Percentiles rank a stretch among this genome's conserved stretches.
These are phyloP conservation scores for Helenozyma baotianmanensis DNA, from an alignment of 805 yeast genomes.

Conservation along the genomic window DNA sequence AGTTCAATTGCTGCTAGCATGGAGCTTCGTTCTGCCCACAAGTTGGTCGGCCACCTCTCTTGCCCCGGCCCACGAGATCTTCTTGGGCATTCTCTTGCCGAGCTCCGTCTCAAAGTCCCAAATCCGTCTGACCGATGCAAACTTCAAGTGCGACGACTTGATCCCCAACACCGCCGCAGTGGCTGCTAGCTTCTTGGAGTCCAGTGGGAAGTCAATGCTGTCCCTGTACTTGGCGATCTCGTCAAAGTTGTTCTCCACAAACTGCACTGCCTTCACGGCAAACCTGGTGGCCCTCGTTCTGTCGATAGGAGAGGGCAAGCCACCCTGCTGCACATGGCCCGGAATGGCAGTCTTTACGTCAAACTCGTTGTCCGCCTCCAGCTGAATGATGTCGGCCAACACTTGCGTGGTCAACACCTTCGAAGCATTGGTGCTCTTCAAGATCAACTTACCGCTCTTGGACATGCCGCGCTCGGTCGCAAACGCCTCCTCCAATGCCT, in stretches of 20 bases:
- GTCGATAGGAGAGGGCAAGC: constrained; percentile 72
- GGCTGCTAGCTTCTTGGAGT: constrained; percentile 28
- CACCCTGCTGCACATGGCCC: constrained; percentile 86
- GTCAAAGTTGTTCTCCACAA: constrained; percentile 47
- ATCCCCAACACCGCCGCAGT: constrained; percentile 86
- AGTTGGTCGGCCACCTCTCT: constrained; percentile 80
- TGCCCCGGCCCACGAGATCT: constrained; percentile 73
- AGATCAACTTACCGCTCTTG: constrained; percentile 64
- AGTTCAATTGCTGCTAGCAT: no score
- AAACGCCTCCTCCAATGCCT: constrained; percentile 54
- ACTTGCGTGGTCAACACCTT: constrained; percentile 63
- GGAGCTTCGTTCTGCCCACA: constrained; percentile 56
- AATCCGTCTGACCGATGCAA: constrained; percentile 67
- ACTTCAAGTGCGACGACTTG: constrained; percentile 68
- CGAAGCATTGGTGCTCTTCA: constrained; percentile 65
- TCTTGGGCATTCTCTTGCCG: constrained; percentile 79
- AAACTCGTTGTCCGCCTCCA: constrained; percentile 59
- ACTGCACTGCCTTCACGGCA: constrained; percentile 65
- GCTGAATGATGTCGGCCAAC: constrained; percentile 66
- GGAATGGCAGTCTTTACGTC: constrained; percentile 80
- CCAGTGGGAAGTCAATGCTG: constrained; percentile 28
- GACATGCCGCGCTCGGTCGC: constrained; percentile 59
- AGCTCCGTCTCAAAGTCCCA: constrained; percentile 87
- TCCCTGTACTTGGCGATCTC: constrained; percentile 20
- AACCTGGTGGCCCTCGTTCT: constrained; percentile 70